A percentile compares a stretch with the other conserved stretches of the same genome.
phyloP scores from a whole-genome alignment of 129 eudicot genomes.

The Artemisia annua region DNA sequence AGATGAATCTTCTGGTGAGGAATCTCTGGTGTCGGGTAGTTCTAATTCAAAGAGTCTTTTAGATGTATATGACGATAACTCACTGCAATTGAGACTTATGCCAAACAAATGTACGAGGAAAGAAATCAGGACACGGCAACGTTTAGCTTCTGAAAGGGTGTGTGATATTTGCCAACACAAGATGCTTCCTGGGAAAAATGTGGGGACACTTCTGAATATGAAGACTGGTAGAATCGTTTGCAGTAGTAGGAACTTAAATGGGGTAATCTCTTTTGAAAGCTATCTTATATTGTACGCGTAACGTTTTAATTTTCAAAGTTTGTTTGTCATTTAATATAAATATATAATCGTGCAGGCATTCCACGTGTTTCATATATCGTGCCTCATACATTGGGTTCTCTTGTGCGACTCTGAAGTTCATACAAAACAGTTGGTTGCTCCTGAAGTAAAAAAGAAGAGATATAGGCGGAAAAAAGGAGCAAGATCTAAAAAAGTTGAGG shows the following conservation, averaged over 20 bases:
- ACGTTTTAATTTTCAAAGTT: neutral
- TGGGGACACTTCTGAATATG: slow-evolving; percentile 72
- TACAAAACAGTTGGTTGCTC: slow-evolving; percentile 41
- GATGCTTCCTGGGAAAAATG: slow-evolving; percentile 93
- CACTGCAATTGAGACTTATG: slow-evolving; percentile 51
- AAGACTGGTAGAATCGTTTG: slow-evolving; percentile 87
- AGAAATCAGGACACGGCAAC: slow-evolving; percentile 60
- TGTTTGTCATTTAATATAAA: neutral
- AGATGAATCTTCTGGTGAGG: slow-evolving; percentile 57
- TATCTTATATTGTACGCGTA: neutral
- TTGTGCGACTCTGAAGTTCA: slow-evolving; percentile 70
- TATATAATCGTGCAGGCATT: slow-evolving; percentile 65
- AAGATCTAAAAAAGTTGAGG: slow-evolving; percentile 34
- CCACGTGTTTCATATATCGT: slow-evolving; percentile 84
- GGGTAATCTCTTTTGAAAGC: slow-evolving; percentile 44
- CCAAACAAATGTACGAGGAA: slow-evolving; percentile 57
- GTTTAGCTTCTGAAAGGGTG: slow-evolving; percentile 71
- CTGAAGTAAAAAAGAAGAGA: slow-evolving; percentile 43
- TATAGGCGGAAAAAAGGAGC: slow-evolving; percentile 50
- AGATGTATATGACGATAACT: slow-evolving; percentile 62
- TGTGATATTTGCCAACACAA: slow-evolving; percentile 90
- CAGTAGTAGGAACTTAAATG: slow-evolving; percentile 84
- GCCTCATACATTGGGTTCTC: slow-evolving; percentile 94
- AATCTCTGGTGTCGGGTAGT: slow-evolving; percentile 41
- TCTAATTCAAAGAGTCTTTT: slow-evolving; percentile 38